Conservation (phyloP, 2,329 filamentous ascomycete species). For the Fusarium cyanostomum region DNA sequence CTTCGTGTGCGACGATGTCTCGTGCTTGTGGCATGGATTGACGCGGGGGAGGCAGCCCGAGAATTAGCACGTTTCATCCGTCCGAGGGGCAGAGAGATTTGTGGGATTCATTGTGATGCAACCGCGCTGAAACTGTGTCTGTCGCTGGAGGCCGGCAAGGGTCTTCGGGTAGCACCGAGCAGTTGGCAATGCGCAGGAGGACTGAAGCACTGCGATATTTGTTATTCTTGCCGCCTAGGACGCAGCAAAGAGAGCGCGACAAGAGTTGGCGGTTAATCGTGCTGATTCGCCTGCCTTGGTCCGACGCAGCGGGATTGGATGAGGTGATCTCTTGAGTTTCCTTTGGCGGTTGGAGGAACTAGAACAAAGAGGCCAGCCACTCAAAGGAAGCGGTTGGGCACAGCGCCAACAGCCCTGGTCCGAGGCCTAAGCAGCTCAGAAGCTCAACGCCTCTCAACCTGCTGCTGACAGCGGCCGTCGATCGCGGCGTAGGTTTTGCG, state of each 20-base stretch:
- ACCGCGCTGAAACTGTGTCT: slow-evolving; percentile 36
- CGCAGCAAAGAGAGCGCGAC: background rate
- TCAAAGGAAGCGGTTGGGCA: slow-evolving; percentile 13
- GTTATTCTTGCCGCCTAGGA: slow-evolving; percentile 18
- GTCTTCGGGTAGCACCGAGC: slow-evolving; percentile 13
- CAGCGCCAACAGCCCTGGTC: slow-evolving; percentile 12
- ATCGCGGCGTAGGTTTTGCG: background rate
- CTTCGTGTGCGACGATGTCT: slow-evolving; percentile 5
- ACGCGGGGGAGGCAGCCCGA: slow-evolving; percentile 35
- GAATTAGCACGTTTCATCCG: slow-evolving; percentile 39
- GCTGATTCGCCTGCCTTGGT: slow-evolving; percentile 12
- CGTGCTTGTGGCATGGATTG: slow-evolving; percentile 34
- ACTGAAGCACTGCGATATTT: background rate
- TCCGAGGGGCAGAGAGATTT: slow-evolving; percentile 11
- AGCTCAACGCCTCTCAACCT: slow-evolving; percentile 13
- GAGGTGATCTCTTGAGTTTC: slow-evolving; percentile 22
- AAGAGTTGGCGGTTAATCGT: slow-evolving; percentile 28
- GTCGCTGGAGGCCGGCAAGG: slow-evolving; percentile 17
- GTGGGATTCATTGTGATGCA: slow-evolving; percentile 34
- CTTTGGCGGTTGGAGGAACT: slow-evolving; percentile 37
- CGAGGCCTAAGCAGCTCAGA: background rate
- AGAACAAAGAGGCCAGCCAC: slow-evolving; percentile 24
- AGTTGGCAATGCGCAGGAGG: background rate
- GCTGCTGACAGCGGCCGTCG: slow-evolving; percentile 3
- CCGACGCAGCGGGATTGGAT: slow-evolving; percentile 32